Percentiles rank a stretch among this genome's conserved stretches.
These are phyloP conservation scores for Mortierella polycephala DNA, from an alignment of 371 early-diverging fungal genomes.

Conservation along the genomic window DNA sequence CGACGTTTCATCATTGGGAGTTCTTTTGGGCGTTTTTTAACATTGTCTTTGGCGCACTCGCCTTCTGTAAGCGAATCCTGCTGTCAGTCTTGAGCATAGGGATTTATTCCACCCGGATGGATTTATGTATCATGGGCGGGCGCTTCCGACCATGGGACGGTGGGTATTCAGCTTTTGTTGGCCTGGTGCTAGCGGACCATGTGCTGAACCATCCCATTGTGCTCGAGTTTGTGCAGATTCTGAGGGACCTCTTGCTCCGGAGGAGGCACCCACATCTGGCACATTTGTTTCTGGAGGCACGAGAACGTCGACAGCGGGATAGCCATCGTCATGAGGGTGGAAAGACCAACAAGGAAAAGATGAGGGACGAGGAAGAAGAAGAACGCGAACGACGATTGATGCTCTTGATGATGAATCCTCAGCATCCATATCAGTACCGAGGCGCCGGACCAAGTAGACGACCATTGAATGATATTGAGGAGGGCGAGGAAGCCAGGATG, in stretches of 20 bases:
- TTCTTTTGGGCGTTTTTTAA: slow-evolving; percentile 56
- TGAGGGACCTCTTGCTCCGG: slow-evolving; percentile 35
- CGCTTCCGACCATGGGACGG: slow-evolving; percentile 55
- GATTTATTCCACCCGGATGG: slow-evolving; percentile 44
- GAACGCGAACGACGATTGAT: slow-evolving; percentile 19
- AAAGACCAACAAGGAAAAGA: background rate
- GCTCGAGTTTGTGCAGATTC: slow-evolving; percentile 52
- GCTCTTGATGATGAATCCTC: slow-evolving; percentile 28
- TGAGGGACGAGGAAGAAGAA: slow-evolving; percentile 3
- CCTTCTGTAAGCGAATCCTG: slow-evolving; percentile 43
- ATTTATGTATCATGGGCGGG: slow-evolving; percentile 51
- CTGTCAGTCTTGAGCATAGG: slow-evolving; percentile 34
- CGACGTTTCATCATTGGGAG: slow-evolving; percentile 51
- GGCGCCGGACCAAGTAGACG: slow-evolving; percentile 2
- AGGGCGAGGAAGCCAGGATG: slow-evolving; percentile 47
- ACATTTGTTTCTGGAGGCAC: slow-evolving; percentile 25
- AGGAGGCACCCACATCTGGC: slow-evolving; percentile 31
- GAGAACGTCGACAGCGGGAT: slow-evolving; percentile 3
- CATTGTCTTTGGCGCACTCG: slow-evolving; percentile 52
- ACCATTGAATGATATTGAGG: slow-evolving; percentile 34
- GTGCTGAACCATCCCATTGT: slow-evolving; percentile 43
- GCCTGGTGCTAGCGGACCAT: slow-evolving; percentile 51
- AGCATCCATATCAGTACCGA: slow-evolving; percentile 2
- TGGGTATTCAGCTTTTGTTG: slow-evolving; percentile 53
- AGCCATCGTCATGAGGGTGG: background rate